These are phyloP conservation scores for Aspergillus persii DNA, from an alignment of 2,329 filamentous ascomycete genomes.

Conservation along the genomic window DNA sequence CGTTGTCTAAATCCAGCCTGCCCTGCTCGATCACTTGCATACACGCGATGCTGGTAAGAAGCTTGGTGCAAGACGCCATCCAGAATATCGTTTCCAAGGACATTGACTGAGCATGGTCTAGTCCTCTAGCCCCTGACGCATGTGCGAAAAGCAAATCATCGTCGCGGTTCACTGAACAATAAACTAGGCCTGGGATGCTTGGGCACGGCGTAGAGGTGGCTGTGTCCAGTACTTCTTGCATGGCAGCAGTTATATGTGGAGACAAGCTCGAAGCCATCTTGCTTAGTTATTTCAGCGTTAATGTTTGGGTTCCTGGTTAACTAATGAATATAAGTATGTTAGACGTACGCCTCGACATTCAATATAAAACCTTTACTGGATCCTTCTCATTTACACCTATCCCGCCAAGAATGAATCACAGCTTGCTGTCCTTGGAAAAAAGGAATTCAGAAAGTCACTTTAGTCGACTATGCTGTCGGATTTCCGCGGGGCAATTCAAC, in stretches of 20 bases:
- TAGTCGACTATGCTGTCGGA: no score
- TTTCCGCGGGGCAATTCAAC: no score
- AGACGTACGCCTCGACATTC: no score
- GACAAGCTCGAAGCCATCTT: background rate
- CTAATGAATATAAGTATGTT: no score
- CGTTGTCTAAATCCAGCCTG: slow-evolving; percentile 42
- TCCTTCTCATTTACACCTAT: no score
- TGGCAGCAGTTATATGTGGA: background rate
- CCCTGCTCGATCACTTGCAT: slow-evolving; percentile 50
- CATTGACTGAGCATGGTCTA: slow-evolving; percentile 47
- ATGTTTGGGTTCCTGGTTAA: no score
- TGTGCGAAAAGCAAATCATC: background rate
- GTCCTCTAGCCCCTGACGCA: background rate
- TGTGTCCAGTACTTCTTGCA: background rate
- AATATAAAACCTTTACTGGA: no score
- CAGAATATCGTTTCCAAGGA: slow-evolving; percentile 60
- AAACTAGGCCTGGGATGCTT: background rate
- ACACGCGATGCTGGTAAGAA: slow-evolving; percentile 44
- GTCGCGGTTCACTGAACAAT: background rate
- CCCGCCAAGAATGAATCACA: no score
- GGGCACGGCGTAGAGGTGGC: background rate
- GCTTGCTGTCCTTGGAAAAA: no score
- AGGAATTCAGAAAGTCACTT: no score
- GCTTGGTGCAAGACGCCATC: slow-evolving; percentile 54
- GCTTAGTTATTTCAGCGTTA: no score